Evolutionary conservation across 257 asterid species (phyloP).

Genomic region (Solanum paucissectum): DNA sequence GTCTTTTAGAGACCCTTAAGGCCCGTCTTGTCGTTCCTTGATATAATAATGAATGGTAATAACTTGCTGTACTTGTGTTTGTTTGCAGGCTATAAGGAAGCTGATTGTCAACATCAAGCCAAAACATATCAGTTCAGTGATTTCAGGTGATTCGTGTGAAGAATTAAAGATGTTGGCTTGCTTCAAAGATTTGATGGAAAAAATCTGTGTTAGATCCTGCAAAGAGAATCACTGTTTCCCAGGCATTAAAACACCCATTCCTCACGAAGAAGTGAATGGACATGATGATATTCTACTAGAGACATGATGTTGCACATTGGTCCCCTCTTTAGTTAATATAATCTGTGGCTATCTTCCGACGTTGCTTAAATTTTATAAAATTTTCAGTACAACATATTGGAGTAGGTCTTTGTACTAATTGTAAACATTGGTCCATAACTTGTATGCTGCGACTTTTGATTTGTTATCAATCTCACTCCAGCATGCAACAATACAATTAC

Average conservation of each 20-base stretch:
- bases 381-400: too few relatives aligned
- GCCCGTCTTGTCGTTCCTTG: neutral
- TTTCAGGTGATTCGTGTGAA: slow-evolving; percentile 73
- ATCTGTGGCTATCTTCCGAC: too few relatives aligned
- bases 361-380: too few relatives aligned
- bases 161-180: slow-evolving; percentile 82
- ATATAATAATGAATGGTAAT: neutral
- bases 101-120: slow-evolving; percentile 68
- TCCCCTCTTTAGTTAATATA: too few relatives aligned
- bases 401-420: too few relatives aligned
- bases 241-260: slow-evolving; percentile 96
- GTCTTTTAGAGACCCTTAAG: neutral
- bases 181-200: slow-evolving; percentile 87
- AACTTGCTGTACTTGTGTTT: neutral
- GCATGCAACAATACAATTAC: too few relatives aligned
- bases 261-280: slow-evolving; percentile 96
- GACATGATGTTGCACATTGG: too few relatives aligned
- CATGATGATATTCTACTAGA: slow-evolving; percentile 32
- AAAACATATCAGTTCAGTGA: slow-evolving; percentile 69
- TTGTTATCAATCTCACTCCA: too few relatives aligned
- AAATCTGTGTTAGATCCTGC: slow-evolving; percentile 83
- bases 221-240: slow-evolving; percentile 80
- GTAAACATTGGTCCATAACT: too few relatives aligned
- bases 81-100: slow-evolving; percentile 66
- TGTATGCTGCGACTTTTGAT: too few relatives aligned